Evolutionary conservation across 179 eudicot species (phyloP), one percentile per base, ranked within the genome.

Genomic region (Kewa caespitosa): DNA sequence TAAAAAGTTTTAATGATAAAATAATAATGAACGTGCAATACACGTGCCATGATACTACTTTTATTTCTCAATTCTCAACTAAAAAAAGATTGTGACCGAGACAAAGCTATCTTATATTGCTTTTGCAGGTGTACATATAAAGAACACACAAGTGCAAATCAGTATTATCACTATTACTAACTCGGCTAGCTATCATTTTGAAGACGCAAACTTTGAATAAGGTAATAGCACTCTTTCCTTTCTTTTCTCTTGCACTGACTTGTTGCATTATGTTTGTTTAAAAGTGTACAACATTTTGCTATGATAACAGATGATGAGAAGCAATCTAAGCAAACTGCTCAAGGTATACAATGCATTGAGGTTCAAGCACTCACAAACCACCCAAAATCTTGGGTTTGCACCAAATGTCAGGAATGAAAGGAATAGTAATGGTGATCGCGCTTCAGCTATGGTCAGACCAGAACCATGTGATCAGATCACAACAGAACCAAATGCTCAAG

Each of bases 371-470:
- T 69, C 88, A 36, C 15, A 75, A 5, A 75, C 31, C 38, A 72
- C 70, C 30, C 67, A 68, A 23, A 59, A 28, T n/a, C 12, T 32
- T 0, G 83, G 75, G 39, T 55, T 72, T 39, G 41, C 73, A 38
- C 69, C 84, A 33, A 74, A 69, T 62, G 54, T 27, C n/a, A 71
- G 71, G 76, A 80, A n/a, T 38, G 87, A 81, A 50, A 38, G 43
- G 78, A 78, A n/a, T n/a, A n/a, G 60, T 28, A 72, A 69, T 48
- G 70, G 69, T 52, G 75, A 79, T 69, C 82, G 82, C 13, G 72
- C 83, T 70, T 75, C 83, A 25, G 79, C 83, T 33, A 46, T 70
- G 55, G 88, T 85, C 54, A 78, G 69, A 54, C 88, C 88, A 6
- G 84, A 82, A 52, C 86, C 84, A 22, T 77, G 84, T 81, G 83